Percentiles rank a stretch among this genome's conserved stretches.
phyloP scores from a whole-genome alignment of 1,139 yeast species.

The Sugiyamaella neomexicana region DNA sequence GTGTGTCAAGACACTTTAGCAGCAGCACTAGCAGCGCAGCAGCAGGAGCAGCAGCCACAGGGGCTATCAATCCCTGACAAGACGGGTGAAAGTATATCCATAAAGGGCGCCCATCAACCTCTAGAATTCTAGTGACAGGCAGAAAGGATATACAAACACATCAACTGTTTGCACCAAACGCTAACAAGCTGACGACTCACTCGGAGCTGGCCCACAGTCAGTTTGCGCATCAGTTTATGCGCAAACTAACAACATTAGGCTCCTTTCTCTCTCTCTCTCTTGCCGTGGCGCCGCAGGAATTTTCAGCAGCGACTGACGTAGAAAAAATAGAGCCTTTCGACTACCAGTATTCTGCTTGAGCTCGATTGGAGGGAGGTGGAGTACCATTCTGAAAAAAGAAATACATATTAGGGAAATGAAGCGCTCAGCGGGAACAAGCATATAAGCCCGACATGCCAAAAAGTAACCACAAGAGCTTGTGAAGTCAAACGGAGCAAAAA shows the following conservation, averaged over 20 bases:
- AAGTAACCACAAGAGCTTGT: neutral
- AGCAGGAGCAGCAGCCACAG: neutral
- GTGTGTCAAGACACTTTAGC: neutral
- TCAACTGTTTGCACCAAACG: neutral
- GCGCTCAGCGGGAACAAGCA: constrained; percentile 14
- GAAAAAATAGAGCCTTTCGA: neutral
- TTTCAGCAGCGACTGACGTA: neutral
- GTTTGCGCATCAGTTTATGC: constrained; percentile 4
- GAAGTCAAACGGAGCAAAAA: no score
- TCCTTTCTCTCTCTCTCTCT: neutral
- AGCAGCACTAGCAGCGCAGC: neutral
- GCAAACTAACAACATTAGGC: neutral
- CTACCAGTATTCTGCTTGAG: neutral
- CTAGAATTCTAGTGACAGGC: neutral
- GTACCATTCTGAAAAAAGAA: neutral
- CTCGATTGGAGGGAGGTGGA: no score
- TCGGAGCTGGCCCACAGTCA: neutral
- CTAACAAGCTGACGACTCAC: neutral
- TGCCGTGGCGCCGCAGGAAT: constrained; percentile 4
- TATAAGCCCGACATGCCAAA: constrained; percentile 2
- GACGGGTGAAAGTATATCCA: neutral
- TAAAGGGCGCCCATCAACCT: neutral
- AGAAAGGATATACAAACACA: neutral
- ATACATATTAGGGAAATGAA: neutral
- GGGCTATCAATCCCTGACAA: neutral